Conservation (phyloP, 352 stramenopile species). For the Globisporangium alternatum region DNA sequence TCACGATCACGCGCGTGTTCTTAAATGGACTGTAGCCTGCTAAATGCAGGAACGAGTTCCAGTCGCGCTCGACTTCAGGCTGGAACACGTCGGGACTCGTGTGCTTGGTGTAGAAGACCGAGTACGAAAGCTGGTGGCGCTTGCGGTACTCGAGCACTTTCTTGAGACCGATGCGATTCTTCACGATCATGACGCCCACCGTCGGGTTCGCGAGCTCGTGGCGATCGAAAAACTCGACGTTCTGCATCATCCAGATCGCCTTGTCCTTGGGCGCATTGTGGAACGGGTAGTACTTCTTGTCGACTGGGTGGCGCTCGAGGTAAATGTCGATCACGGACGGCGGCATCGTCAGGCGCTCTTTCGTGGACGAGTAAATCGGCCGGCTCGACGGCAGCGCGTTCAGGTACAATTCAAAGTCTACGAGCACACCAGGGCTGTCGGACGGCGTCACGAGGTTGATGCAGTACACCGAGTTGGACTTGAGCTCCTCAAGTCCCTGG, state of each 20-base stretch:
- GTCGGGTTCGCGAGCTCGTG: conserved; percentile 67
- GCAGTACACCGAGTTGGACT: conserved; percentile 59
- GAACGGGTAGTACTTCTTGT: conserved; percentile 69
- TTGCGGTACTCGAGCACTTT: conserved; percentile 82
- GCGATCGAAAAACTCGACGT: conserved; percentile 81
- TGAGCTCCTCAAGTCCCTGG: conserved; percentile 68
- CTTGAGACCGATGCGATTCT: conserved; percentile 77
- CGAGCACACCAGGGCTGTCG: conserved; percentile 52
- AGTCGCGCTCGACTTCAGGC: conserved; percentile 55
- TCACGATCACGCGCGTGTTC: conserved; percentile 70
- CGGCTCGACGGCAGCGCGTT: conserved; percentile 64
- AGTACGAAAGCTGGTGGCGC: conserved; percentile 72
- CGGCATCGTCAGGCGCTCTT: conserved; percentile 43
- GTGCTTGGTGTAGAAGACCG: conserved; percentile 82
- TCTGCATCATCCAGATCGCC: conserved; percentile 86
- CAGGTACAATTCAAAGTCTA: conserved; percentile 75
- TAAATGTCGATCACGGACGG: conserved; percentile 79
- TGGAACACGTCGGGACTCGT: conserved; percentile 71
- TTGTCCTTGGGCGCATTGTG: conserved; percentile 57
- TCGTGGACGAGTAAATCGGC: conserved; percentile 45
- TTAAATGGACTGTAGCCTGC: conserved; percentile 73
- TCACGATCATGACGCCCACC: conserved; percentile 81
- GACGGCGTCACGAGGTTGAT: conserved; percentile 73
- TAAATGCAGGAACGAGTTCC: conserved; percentile 73
- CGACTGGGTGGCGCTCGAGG: conserved; percentile 66